Evolutionary conservation across 1,284 basidiomycete genomes (phyloP).

Genomic region (Anthracocystis panici-leucophaei): DNA sequence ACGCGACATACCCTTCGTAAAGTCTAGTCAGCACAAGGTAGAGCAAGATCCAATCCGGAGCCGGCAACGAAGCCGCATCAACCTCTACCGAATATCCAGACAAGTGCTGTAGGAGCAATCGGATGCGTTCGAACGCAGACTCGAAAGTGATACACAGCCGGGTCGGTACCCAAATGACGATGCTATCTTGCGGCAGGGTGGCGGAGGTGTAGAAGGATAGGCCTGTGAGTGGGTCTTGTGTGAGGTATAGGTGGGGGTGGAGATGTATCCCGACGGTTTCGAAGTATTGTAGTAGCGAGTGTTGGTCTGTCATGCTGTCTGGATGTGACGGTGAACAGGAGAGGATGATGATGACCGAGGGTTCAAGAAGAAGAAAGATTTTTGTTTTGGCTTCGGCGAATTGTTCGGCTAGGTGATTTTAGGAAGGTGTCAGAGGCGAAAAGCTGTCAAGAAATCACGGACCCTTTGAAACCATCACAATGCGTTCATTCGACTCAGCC

Average conservation of each 20-base stretch:
- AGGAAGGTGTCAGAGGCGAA: not conserved
- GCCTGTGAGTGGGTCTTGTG: constrained; percentile 26
- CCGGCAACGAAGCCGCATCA: constrained; percentile 3
- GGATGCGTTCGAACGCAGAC: constrained; percentile 6
- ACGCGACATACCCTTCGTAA: not conserved
- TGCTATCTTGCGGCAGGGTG: constrained; percentile 19
- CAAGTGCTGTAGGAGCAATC: not conserved
- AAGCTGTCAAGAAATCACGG: constrained; percentile 1
- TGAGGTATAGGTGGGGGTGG: constrained; percentile 20
- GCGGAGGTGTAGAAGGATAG: constrained; percentile 33
- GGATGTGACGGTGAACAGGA: not conserved
- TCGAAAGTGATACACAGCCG: constrained; percentile 36
- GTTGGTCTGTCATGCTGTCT: not conserved
- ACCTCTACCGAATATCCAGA: not conserved
- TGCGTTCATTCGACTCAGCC: not conserved
- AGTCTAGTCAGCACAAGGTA: constrained; percentile 34
- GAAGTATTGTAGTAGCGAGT: constrained; percentile 28
- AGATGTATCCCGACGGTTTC: constrained; percentile 21
- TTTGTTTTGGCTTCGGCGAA: not conserved
- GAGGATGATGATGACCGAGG: not conserved
- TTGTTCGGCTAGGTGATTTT: constrained; percentile 4
- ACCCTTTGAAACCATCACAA: not conserved
- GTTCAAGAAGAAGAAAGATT: not conserved
- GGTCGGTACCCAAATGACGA: constrained; percentile 27
- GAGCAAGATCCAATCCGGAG: constrained; percentile 40